A percentile compares a stretch with the other conserved stretches of the same genome.
Evolutionary conservation across 352 stramenopile genomes (phyloP).

Genomic region (Globisporangium canariense): DNA sequence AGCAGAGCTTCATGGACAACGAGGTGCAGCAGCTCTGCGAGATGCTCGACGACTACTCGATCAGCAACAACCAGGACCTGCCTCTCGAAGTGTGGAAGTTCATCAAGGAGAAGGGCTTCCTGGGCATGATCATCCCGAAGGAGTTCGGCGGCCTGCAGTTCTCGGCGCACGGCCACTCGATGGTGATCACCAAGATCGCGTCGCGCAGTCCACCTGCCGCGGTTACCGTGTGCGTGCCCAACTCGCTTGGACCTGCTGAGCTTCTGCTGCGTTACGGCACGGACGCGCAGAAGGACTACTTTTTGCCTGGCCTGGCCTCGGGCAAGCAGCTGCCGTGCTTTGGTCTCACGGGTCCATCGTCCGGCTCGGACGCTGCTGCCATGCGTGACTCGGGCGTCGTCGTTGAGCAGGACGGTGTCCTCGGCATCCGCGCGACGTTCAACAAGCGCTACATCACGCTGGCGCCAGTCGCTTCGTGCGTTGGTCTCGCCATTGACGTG

Average conservation of each 20-base stretch:
- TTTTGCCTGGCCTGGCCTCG: constrained; percentile 90
- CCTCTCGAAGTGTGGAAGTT: constrained; percentile 93
- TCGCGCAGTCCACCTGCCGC: constrained; percentile 89
- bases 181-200: constrained; percentile 92
- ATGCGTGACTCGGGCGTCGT: constrained; percentile 95
- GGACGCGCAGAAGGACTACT: constrained; percentile 95
- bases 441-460: constrained; percentile 99
- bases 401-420: constrained; percentile 90
- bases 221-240: constrained; percentile 96
- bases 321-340: constrained; percentile 98
- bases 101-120: constrained; percentile 95
- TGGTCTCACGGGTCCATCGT: constrained; percentile 93
- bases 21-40: constrained; percentile 95
- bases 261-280: constrained; percentile 96
- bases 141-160: constrained; percentile 92
- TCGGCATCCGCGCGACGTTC: constrained; percentile 95
- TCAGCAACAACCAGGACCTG: constrained; percentile 91
- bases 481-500: constrained; percentile 96
- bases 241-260: constrained; percentile 96
- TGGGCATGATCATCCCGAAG: constrained; percentile 98
- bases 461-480: constrained; percentile 95
- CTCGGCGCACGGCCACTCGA: constrained; percentile 87
- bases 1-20: constrained; percentile 95
- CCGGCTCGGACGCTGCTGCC: constrained; percentile 93
- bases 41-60: constrained; percentile 95